Percentiles rank a stretch among this genome's conserved stretches.
Evolutionary conservation across 2,329 filamentous ascomycete genomes (phyloP).

Genomic region (Leptographium galeiforme): DNA sequence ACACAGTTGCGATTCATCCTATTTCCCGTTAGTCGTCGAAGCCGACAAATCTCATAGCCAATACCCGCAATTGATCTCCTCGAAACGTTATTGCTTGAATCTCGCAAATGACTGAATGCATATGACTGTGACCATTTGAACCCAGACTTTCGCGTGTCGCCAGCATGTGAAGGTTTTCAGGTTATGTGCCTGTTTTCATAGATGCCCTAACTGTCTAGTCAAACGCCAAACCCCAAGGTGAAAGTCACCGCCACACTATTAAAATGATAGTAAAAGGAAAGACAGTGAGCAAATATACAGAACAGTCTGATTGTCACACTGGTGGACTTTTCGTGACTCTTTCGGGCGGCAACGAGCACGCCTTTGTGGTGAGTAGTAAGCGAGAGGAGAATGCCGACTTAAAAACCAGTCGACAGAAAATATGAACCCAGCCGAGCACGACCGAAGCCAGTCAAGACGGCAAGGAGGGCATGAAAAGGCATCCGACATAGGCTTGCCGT

Average conservation of each 20-base stretch:
- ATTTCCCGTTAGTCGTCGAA: no score
- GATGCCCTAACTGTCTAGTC: not conserved
- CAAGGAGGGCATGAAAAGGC: not conserved
- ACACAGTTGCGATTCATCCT: no score
- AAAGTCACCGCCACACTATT: not conserved
- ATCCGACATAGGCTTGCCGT: not conserved
- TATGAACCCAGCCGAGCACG: not conserved
- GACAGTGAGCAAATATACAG: constrained; percentile 3
- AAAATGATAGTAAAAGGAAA: not conserved
- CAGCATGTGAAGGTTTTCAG: not conserved
- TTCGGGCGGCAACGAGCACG: not conserved
- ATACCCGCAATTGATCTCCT: no score
- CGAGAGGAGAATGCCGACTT: not conserved
- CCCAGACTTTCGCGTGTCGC: not conserved
- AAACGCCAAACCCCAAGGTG: not conserved
- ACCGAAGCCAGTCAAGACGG: not conserved
- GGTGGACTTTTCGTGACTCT: constrained; percentile 3
- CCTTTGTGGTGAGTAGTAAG: not conserved
- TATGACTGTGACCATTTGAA: not conserved
- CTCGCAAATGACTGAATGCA: no score
- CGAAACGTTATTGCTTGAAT: no score
- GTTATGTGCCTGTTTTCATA: not conserved
- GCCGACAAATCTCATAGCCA: no score
- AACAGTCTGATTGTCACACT: constrained; percentile 1
- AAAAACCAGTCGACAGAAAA: not conserved